Percentiles rank a stretch among this genome's conserved stretches.
Conservation (phyloP, 805 yeast genomes). For the Wickerhamiella slavikovae region DNA sequence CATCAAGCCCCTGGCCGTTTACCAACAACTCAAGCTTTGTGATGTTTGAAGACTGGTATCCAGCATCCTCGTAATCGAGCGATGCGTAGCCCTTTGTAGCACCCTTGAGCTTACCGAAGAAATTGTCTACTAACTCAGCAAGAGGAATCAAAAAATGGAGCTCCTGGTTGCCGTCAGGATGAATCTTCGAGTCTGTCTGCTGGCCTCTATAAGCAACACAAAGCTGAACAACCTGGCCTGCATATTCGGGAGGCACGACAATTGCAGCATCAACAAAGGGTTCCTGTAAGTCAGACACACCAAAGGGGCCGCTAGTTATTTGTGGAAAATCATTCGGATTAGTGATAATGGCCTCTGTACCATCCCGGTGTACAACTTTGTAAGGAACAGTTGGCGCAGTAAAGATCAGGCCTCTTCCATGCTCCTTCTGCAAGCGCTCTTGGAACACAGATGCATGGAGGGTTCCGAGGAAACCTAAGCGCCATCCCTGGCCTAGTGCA, state of each 20-base stretch:
- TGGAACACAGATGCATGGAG: slow-evolving; percentile 88
- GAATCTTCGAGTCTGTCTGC: slow-evolving; percentile 58
- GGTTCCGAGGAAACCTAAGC: slow-evolving; percentile 85
- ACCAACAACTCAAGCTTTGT: slow-evolving; percentile 77
- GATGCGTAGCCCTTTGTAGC: slow-evolving; percentile 85
- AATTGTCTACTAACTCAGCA: slow-evolving; percentile 82
- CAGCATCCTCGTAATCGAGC: slow-evolving; percentile 84
- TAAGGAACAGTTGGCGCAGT: slow-evolving; percentile 96
- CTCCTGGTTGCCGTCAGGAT: slow-evolving; percentile 63
- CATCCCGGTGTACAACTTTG: slow-evolving; percentile 47
- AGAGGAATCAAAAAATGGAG: slow-evolving; percentile 67
- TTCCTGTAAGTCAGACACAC: slow-evolving; percentile 23
- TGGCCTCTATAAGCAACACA: slow-evolving; percentile 72
- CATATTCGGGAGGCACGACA: slow-evolving; percentile 76
- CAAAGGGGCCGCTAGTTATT: slow-evolving; percentile 21
- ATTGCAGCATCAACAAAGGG: slow-evolving; percentile 82
- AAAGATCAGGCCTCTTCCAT: slow-evolving; percentile 77
- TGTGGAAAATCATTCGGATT: slow-evolving; percentile 85
- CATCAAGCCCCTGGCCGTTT: slow-evolving; percentile 79
- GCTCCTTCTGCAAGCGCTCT: slow-evolving; percentile 79
- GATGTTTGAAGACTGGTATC: slow-evolving; percentile 59
- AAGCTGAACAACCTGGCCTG: slow-evolving; percentile 69
- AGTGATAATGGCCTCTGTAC: slow-evolving; percentile 42
- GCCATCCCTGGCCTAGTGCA: slow-evolving; percentile 96
- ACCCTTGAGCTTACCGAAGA: slow-evolving; percentile 83